phyloP scores from a whole-genome alignment of 2,329 filamentous ascomycete species.

The Colletotrichum coccodes region DNA sequence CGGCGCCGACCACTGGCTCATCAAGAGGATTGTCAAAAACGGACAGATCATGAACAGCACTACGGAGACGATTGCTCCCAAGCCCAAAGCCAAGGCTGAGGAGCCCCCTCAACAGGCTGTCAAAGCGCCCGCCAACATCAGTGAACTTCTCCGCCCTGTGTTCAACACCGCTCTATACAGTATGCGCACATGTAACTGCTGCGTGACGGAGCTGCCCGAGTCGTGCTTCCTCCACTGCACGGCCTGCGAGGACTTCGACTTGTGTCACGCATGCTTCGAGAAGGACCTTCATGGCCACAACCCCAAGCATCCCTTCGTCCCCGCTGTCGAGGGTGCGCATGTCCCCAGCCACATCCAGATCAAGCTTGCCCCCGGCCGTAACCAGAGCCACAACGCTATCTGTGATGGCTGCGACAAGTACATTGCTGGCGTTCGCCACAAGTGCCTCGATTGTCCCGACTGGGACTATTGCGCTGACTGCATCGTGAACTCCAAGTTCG shows the following conservation, averaged over 20 bases:
- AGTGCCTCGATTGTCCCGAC: slow-evolving; percentile 96
- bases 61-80: slow-evolving; percentile 82
- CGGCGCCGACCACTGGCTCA: slow-evolving; percentile 87
- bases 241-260: slow-evolving; percentile 88
- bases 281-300: slow-evolving; percentile 88
- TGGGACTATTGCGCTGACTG: slow-evolving; percentile 94
- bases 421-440: slow-evolving; percentile 91
- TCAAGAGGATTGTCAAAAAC: slow-evolving; percentile 85
- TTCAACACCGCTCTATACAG: slow-evolving; percentile 33
- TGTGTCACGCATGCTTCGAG: slow-evolving; percentile 86
- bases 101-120: slow-evolving; percentile 36
- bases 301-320: slow-evolving; percentile 82
- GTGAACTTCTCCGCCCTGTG: slow-evolving; percentile 19
- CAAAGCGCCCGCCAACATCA: slow-evolving; percentile 30
- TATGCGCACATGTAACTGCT: slow-evolving; percentile 77
- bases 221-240: slow-evolving; percentile 86
- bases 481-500: slow-evolving; percentile 70
- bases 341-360: slow-evolving; percentile 70
- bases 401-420: slow-evolving; percentile 94
- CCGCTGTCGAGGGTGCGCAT: slow-evolving; percentile 71
- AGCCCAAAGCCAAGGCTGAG: slow-evolving; percentile 52
- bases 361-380: slow-evolving; percentile 82
- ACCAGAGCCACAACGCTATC: slow-evolving; percentile 84
- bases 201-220: slow-evolving; percentile 76
- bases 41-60: slow-evolving; percentile 86